Percentiles rank a stretch among this genome's conserved stretches.
These are phyloP conservation scores for Colletotrichum sp. DNA, from an alignment of 2,329 filamentous ascomycete genomes.

Conservation along the genomic window DNA sequence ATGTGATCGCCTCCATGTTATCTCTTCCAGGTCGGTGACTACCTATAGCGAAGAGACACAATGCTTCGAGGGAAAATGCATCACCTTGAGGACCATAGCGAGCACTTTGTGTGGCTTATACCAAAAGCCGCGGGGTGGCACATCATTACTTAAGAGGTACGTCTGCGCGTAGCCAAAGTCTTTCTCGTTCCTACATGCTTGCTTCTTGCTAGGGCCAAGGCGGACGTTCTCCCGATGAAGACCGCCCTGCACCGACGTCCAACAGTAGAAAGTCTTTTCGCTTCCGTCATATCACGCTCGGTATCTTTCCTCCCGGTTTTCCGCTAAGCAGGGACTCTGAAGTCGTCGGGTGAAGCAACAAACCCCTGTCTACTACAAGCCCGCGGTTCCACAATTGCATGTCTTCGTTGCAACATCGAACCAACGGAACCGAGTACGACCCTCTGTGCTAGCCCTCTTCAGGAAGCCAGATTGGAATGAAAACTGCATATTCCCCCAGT, in stretches of 20 bases:
- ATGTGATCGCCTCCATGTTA: not conserved
- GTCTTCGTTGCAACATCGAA: not conserved
- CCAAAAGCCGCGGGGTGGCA: too few relatives aligned
- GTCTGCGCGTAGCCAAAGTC: too few relatives aligned
- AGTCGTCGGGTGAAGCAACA: rapidly evolving
- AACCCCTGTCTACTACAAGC: not conserved
- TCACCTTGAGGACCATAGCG: too few relatives aligned
- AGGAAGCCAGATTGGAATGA: not conserved
- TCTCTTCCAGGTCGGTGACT: too few relatives aligned
- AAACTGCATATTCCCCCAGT: not conserved
- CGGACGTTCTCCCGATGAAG: not conserved
- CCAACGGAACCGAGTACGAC: not conserved
- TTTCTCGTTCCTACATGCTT: not conserved
- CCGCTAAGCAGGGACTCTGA: not conserved
- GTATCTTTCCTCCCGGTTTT: too few relatives aligned
- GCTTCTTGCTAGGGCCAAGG: not conserved
- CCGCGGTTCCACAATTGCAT: not conserved
- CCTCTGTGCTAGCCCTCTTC: not conserved
- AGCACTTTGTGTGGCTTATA: too few relatives aligned
- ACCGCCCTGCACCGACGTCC: not conserved
- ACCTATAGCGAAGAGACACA: too few relatives aligned
- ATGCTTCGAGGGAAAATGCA: too few relatives aligned
- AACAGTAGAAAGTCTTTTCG: not conserved
- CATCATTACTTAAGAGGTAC: too few relatives aligned
- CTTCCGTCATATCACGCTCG: not conserved